Evolutionary conservation across 1,284 basidiomycete genomes (phyloP), one percentile per base, ranked within the genome.

Genomic region (Trichosporon inkin): DNA sequence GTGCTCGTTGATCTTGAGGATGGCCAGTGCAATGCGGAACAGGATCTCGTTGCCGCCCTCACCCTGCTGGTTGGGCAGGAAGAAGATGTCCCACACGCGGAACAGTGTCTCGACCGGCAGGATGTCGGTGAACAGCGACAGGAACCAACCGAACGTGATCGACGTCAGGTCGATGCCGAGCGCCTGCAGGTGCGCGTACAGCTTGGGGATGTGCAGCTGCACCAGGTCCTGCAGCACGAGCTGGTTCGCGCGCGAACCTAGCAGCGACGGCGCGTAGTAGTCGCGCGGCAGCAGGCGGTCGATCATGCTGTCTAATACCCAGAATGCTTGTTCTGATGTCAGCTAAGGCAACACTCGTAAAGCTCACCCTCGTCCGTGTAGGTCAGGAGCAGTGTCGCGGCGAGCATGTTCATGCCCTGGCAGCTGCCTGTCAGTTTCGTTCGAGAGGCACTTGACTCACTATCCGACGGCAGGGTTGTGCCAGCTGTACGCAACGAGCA

Each of bases 121-220:
- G 76, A 93, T 96, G 71, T 97, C 93, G 0, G 95, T 97, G 72
- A 97, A 99, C 17, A 99, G 81, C 6, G 91, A 94, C 38, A 99
- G 81, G 80, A 98, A 97, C 95, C 95, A 99, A 2, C 93, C 94
- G 79, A 98, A 98, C 61, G 92, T 97, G 60, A 98, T 91, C 0
- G 93, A 93, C 1, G 89, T 87, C 5, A 99, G 82, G 72, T 99
- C 94, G 2, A 98, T 87, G 2, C 88, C 89, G 0, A 97, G 84
- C 16, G 86, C 83, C 3, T 81, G 82, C 20, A 99, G 82, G 71
- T 98, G 93, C 0, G 79, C 72, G 55, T 87, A 83, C 1, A 97
- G 78, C 71, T 85, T 86, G 0, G 95, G 95, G 19, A 88, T 80
- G 54, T 84, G 78, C 62, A 90, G 87, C 38, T 85, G 84, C 1